These are phyloP conservation scores for Quercus dentata DNA, from an alignment of 306 rosid genomes.

Conservation along the genomic window DNA sequence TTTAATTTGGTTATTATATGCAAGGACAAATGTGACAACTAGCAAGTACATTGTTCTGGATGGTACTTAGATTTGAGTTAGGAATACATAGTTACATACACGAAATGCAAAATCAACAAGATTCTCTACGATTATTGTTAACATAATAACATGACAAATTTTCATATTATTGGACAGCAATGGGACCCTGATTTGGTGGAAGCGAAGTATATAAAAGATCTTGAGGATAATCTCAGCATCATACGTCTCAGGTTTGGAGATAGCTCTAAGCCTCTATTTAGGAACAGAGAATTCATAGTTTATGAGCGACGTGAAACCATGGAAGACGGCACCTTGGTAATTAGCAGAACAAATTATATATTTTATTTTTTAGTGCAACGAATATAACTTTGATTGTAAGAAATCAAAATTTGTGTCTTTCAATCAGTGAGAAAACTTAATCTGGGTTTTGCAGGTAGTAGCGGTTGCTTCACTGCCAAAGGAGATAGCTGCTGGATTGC, in stretches of 20 bases:
- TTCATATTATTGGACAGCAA: conserved; percentile 56
- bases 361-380: neutral
- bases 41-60: neutral
- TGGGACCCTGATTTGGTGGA: conserved; percentile 92
- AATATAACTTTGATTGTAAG: neutral
- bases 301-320: conserved; percentile 85
- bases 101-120: neutral
- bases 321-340: conserved; percentile 90
- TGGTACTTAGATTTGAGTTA: neutral
- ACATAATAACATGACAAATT: neutral
- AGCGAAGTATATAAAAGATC: conserved; percentile 73
- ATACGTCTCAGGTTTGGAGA: conserved; percentile 80
- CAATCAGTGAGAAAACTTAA: neutral
- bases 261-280: conserved; percentile 71
- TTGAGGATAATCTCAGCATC: conserved; percentile 73
- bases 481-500: conserved; percentile 85
- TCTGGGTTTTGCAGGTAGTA: conserved; percentile 53
- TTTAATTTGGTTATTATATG: neutral
- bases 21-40: neutral
- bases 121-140: neutral
- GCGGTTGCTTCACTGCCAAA: conserved; percentile 91
- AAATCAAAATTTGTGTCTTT: neutral
- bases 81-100: neutral
- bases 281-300: conserved; percentile 82
- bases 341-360: neutral